These are phyloP conservation scores for Trichoderma endophyticum DNA, from an alignment of 2,329 filamentous ascomycete species.

Conservation along the genomic window DNA sequence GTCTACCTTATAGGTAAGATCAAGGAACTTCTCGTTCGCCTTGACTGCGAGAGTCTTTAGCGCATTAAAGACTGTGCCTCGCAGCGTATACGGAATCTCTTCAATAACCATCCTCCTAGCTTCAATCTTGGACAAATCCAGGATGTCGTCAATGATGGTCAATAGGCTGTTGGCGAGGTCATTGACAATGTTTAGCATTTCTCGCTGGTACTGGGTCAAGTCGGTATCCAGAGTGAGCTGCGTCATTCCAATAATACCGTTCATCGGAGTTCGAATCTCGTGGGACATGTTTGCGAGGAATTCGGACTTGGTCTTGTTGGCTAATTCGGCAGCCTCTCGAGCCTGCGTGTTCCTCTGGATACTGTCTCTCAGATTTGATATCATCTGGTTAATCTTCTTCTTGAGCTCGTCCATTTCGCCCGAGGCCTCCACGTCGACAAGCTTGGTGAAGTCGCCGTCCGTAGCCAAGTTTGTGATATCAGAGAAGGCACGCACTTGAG, in stretches of 20 bases:
- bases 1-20: slow-evolving; percentile 90
- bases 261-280: slow-evolving; percentile 96
- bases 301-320: slow-evolving; percentile 97
- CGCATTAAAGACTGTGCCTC: slow-evolving; percentile 94
- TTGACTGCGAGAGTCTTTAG: slow-evolving; percentile 96
- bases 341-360: slow-evolving; percentile 96
- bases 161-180: slow-evolving; percentile 93
- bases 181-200: slow-evolving; percentile 98
- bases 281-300: slow-evolving; percentile 99
- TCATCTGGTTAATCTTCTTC: slow-evolving; percentile 99
- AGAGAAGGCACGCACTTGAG: slow-evolving; percentile 95
- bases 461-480: slow-evolving; percentile 98
- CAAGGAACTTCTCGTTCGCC: slow-evolving; percentile 91
- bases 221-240: slow-evolving; percentile 94
- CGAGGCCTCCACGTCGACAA: slow-evolving; percentile 94
- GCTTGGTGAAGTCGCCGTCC: slow-evolving; percentile 93
- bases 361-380: slow-evolving; percentile 89
- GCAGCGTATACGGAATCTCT: slow-evolving; percentile 91
- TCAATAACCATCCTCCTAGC: slow-evolving; percentile 98
- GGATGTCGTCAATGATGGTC: slow-evolving; percentile 89
- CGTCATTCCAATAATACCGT: slow-evolving; percentile 97
- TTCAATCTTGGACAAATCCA: slow-evolving; percentile 79
- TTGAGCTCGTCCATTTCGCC: slow-evolving; percentile 99
- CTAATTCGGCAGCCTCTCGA: slow-evolving; percentile 90
- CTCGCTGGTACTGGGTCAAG: slow-evolving; percentile 88